Percentiles rank a stretch among this genome's conserved stretches.
Conservation (phyloP, 192 early-diverging fungal genomes). For the Podila horticola region DNA sequence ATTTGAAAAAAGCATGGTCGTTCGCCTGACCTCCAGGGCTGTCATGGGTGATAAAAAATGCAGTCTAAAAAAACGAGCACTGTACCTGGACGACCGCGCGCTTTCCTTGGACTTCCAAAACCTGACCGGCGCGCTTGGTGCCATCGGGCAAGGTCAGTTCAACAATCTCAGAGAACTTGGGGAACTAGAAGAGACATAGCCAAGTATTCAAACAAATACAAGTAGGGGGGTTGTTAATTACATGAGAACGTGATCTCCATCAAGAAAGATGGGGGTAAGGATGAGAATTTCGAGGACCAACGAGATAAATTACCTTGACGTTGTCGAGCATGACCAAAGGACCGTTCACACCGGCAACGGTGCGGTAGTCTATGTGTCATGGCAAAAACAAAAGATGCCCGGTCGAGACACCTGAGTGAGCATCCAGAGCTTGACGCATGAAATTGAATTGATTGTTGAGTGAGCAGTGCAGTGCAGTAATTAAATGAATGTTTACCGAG, state of each 20-base stretch:
- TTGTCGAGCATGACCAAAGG: conserved; percentile 99
- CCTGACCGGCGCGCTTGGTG: conserved; percentile 93
- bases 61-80: background rate
- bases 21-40: background rate
- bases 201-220: background rate
- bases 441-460: background rate
- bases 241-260: background rate
- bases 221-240: background rate
- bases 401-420: conserved; percentile 13
- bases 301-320: conserved; percentile 79
- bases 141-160: conserved; percentile 97
- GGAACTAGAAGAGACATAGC: conserved; percentile 63
- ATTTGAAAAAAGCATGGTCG: background rate
- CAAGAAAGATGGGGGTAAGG: conserved; percentile 1
- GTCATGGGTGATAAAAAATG: conserved; percentile 14
- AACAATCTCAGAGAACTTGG: conserved; percentile 98
- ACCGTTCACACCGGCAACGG: conserved; percentile 97
- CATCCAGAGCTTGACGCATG: background rate
- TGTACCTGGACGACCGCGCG: conserved; percentile 92
- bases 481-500: conserved; percentile 69
- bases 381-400: too few species aligned
- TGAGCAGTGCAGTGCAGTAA: conserved; percentile 1
- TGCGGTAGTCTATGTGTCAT: conserved; percentile 86
- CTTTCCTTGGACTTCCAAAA: conserved; percentile 97
- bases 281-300: background rate